These are phyloP conservation scores for Mrakia blollopis DNA, from an alignment of 768 basidiomycete genomes.

Conservation along the genomic window DNA sequence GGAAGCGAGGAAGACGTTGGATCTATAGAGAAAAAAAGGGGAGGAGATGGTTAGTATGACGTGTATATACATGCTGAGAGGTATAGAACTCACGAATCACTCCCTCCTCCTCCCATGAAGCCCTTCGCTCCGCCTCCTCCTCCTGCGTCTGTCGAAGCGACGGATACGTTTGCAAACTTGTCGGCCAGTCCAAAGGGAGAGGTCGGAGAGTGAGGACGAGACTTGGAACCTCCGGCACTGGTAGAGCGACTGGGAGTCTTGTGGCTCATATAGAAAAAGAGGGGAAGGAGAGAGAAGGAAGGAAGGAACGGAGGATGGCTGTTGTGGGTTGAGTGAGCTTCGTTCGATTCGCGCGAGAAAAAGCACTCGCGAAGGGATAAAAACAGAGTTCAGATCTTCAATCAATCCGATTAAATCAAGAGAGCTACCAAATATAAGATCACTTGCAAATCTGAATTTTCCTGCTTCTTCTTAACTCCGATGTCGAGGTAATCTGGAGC, in stretches of 20 bases:
- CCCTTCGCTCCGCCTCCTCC: neutral
- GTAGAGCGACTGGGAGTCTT: neutral
- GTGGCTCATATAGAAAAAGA: neutral
- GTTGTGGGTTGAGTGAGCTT: neutral
- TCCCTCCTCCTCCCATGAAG: neutral
- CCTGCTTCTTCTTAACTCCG: too few relatives aligned
- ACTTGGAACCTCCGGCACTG: neutral
- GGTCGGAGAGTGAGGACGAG: slow-evolving; percentile 9
- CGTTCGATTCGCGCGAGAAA: neutral
- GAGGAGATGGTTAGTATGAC: neutral
- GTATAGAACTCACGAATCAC: slow-evolving; percentile 16
- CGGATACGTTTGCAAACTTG: slow-evolving; percentile 31
- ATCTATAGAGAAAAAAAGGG: neutral
- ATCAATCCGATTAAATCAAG: too few relatives aligned
- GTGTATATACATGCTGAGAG: too few relatives aligned
- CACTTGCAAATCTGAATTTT: too few relatives aligned
- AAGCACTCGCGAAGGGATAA: neutral
- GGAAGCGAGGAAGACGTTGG: slow-evolving; percentile 28
- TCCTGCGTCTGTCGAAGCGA: slow-evolving; percentile 28
- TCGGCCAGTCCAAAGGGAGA: slow-evolving; percentile 26
- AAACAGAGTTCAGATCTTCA: neutral
- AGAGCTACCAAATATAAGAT: too few relatives aligned
- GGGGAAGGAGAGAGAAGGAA: neutral
- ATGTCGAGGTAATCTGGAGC: too few relatives aligned
- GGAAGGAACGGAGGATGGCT: neutral